phyloP scores from a whole-genome alignment of 2,329 filamentous ascomycete genomes.

The Beauveria asiatica region DNA sequence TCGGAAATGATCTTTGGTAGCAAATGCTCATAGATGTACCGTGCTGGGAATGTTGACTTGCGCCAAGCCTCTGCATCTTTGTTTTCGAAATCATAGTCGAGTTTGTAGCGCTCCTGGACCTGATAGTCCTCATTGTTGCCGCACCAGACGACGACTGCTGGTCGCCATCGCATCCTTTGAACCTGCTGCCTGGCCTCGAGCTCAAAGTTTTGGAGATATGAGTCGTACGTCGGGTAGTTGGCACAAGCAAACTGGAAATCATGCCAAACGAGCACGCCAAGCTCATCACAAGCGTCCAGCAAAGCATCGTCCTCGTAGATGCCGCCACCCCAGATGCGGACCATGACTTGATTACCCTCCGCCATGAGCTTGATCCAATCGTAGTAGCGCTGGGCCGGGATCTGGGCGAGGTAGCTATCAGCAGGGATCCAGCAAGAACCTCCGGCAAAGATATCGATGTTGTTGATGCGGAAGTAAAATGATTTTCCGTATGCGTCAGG shows the following conservation, averaged over 20 bases:
- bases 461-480: conserved; percentile 68
- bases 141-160: conserved; percentile 65
- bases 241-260: conserved; percentile 72
- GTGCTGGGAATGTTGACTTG: conserved; percentile 62
- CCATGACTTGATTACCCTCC: conserved; percentile 68
- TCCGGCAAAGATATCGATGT: conserved; percentile 62
- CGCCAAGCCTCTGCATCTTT: conserved; percentile 67
- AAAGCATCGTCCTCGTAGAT: conserved; percentile 64
- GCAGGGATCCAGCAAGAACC: conserved; percentile 75
- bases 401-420: conserved; percentile 63
- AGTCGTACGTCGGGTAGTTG: conserved; percentile 57
- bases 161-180: conserved; percentile 44
- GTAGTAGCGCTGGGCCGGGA: conserved; percentile 51
- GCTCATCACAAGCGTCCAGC: conserved; percentile 62
- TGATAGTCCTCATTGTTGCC: conserved; percentile 77
- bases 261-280: conserved; percentile 70
- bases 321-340: conserved; percentile 63
- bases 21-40: conserved; percentile 71
- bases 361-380: conserved; percentile 63
- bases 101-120: conserved; percentile 58
- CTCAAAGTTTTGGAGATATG: conserved; percentile 51
- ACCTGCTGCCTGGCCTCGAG: conserved; percentile 56
- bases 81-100: conserved; percentile 65
- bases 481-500: conserved; percentile 55
- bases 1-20: conserved; percentile 56